Base-by-base conservation (phyloP, 768 basidiomycete genomes). In the button mushroom (Agaricus bisporus) region DNA sequence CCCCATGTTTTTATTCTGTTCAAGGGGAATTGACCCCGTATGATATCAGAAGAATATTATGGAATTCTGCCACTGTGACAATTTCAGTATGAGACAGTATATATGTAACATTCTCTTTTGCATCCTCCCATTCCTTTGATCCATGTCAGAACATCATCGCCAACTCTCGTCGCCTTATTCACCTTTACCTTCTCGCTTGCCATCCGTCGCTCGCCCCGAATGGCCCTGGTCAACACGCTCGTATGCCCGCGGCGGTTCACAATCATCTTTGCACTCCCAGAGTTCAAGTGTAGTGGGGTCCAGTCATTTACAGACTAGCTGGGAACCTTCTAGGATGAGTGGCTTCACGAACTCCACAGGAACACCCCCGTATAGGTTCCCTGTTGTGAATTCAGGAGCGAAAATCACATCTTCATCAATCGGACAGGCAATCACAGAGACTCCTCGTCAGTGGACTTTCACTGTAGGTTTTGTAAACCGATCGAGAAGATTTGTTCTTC, bases 381-480 rank as follows among this genome's bases (percentile, higher is more conserved):
- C 53, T 29, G 49, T 49, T 11, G 60, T 59, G 6, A 29, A 32
- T 7, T 58, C 65, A 22, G 66, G 54, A 45, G 56, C 59, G 14
- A 51, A 43, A 22, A 43, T 38, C 15, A 51, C 60, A 5, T 62
- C 59, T 17, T 64, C 66, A 17, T 59, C 61, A 3, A 64, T 69
- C 64, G 53, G 59, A 7, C 56, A 52, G 46, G 62, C 62, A 15
- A 72, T 70, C 49, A 75, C 78, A 18, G 75, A 79, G 17, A 83
- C 76, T 11, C 69, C 76, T 12, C 70, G 79, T 35, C 83, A 86
- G 58, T 86, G 85, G 84, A 73, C 79, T 3, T 83, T 85, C 60
- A 78, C 76, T 59, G 85, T 81, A 61, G 60, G 74, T 63, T 36
- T 39, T 37, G 41, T 35, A 48, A 36, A 22, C 28, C 37, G 20